Evolutionary conservation across 768 basidiomycete genomes (phyloP), one percentile per base, ranked within the genome.

Genomic region (Pisolithus tinctorius): DNA sequence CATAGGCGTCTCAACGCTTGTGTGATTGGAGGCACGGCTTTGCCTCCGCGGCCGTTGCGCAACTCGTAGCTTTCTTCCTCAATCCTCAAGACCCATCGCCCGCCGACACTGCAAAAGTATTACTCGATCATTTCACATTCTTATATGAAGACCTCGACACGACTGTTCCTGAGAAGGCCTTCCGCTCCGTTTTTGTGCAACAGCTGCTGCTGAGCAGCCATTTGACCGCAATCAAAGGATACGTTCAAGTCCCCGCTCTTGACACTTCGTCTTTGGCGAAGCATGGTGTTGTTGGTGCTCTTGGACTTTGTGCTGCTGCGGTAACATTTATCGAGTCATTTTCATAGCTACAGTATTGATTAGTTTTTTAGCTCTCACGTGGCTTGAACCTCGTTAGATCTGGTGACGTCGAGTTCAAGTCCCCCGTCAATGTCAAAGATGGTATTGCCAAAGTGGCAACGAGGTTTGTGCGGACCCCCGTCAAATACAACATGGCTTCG

Each of bases 401-500:
- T 20, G 46, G 46, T 11, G 25, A 27, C 38, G 23, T 36, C n/a
- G 38, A 39, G 20, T 4, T 47, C 38, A 36, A 26, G 11, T n/a
- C 20, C 16, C 16, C 17, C 13, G 13, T 37, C 46, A 34, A 11
- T 14, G 16, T 8, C 14, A 36, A 36, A 14, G 43, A 27, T 29
- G 43, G 43, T 16, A 44, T 44, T 29, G 4, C 31, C 4, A 47
- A 47, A 31, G 4, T 47, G 31, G 27, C 31, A 36, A 47, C 20
- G 6, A 47, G 31, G 29, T 10, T 29, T 36, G 6, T 47, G 26
- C 30, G 10, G 17, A 25, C 31, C 5, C 29, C 31, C 17, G 20
- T 25, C 13, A 36, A 13, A 23, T 26, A 54, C 48, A 56, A 54
- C 25, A n/a, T 53, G 37, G 38, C 41, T 7, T 53, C 48, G 10